Conservation (phyloP, 129 eudicot genomes). For the Tagetes patula region DNA sequence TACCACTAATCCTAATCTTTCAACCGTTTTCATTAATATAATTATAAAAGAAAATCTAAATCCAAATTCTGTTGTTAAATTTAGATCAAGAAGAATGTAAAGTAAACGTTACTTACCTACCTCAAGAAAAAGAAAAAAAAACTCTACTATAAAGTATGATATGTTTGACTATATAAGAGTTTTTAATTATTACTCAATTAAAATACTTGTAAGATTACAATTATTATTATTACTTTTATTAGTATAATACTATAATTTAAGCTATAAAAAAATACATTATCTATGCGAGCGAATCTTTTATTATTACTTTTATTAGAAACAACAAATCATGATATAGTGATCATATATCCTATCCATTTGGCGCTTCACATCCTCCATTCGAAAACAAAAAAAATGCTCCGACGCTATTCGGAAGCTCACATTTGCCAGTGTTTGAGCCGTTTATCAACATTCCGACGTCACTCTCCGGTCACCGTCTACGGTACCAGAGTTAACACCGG, state of each 20-base stretch:
- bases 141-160: no score
- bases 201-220: no score
- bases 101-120: no score
- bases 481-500: constrained; percentile 58
- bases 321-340: neutral
- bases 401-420: constrained; percentile 48
- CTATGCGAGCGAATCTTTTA: neutral
- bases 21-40: no score
- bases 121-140: no score
- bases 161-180: no score
- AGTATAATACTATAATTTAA: neutral
- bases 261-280: neutral
- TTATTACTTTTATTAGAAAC: neutral
- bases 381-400: constrained; percentile 32
- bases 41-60: no score
- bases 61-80: no score
- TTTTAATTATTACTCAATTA: no score
- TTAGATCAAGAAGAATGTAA: no score
- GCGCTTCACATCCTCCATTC: constrained; percentile 34
- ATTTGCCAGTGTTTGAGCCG: constrained; percentile 88
- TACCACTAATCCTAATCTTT: no score
- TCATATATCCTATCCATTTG: constrained; percentile 21
- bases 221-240: neutral
- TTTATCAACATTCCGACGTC: constrained; percentile 50
- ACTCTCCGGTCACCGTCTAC: constrained; percentile 47